Evolutionary conservation across 2,329 filamentous ascomycete genomes (phyloP).

Genomic region (Penicillium sp.): DNA sequence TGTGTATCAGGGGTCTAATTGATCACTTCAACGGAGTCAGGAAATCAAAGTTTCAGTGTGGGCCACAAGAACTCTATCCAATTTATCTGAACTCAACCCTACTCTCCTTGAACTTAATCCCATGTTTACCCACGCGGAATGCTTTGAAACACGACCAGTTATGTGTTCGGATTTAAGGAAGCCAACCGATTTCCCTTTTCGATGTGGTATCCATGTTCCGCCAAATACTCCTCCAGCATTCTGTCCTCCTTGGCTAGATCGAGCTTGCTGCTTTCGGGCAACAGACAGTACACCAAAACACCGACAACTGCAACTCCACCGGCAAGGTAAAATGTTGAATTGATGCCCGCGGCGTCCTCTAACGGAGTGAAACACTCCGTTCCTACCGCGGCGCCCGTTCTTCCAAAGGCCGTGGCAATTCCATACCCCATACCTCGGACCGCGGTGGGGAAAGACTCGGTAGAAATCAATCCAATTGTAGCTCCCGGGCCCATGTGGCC

Average conservation of each 20-base stretch:
- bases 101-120: background rate
- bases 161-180: background rate
- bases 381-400: conserved; percentile 36
- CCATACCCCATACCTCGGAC: conserved; percentile 36
- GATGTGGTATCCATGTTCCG: conserved; percentile 19
- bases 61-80: background rate
- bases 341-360: conserved; percentile 28
- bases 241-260: conserved; percentile 32
- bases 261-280: conserved; percentile 32
- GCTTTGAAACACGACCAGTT: background rate
- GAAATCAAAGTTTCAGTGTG: background rate
- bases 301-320: conserved; percentile 32
- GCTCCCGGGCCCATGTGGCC: conserved; percentile 39
- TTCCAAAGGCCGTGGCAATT: conserved; percentile 35
- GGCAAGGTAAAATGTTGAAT: conserved; percentile 35
- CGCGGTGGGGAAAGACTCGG: conserved; percentile 35
- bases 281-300: conserved; percentile 29
- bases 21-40: no score
- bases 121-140: background rate
- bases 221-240: conserved; percentile 23
- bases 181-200: background rate
- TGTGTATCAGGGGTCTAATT: no score
- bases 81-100: background rate
- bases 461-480: conserved; percentile 34
- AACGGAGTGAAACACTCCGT: conserved; percentile 37